A percentile compares a stretch with the other conserved stretches of the same genome.
Evolutionary conservation across 1,284 basidiomycete genomes (phyloP).

Genomic region (Sanghuangporus weigelae): DNA sequence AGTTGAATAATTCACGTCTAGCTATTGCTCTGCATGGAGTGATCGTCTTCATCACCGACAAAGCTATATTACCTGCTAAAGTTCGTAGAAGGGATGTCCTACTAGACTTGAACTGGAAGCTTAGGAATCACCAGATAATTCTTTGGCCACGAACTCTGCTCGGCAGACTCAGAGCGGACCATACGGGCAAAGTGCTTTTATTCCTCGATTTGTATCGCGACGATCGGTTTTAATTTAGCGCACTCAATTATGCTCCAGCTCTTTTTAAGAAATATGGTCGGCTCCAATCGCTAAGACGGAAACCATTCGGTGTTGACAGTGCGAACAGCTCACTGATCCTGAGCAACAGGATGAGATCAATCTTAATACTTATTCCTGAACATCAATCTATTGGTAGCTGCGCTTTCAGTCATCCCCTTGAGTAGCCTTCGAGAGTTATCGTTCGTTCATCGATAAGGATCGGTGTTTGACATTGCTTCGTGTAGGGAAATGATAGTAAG

Average conservation of each 20-base stretch:
- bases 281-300: too few relatives aligned
- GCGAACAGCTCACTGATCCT: too few relatives aligned
- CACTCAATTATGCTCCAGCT: not conserved
- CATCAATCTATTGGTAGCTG: too few relatives aligned
- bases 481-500: too few relatives aligned
- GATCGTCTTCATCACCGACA: not conserved
- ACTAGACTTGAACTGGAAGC: not conserved
- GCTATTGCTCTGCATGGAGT: not conserved
- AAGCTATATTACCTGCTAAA: not conserved
- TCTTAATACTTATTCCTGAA: too few relatives aligned
- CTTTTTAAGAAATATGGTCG: not conserved
- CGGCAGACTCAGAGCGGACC: not conserved
- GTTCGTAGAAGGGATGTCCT: too few relatives aligned
- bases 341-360: too few relatives aligned
- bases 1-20: not conserved
- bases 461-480: too few relatives aligned
- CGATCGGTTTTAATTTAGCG: not conserved
- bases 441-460: too few relatives aligned
- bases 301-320: too few relatives aligned
- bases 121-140: not conserved
- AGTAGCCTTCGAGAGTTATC: too few relatives aligned
- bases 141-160: not conserved
- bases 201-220: not conserved
- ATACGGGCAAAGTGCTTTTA: not conserved
- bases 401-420: too few relatives aligned